Percentiles rank a stretch among this genome's conserved stretches.
Conservation (phyloP, 768 basidiomycete genomes). For the Tephrocybe sp. region DNA sequence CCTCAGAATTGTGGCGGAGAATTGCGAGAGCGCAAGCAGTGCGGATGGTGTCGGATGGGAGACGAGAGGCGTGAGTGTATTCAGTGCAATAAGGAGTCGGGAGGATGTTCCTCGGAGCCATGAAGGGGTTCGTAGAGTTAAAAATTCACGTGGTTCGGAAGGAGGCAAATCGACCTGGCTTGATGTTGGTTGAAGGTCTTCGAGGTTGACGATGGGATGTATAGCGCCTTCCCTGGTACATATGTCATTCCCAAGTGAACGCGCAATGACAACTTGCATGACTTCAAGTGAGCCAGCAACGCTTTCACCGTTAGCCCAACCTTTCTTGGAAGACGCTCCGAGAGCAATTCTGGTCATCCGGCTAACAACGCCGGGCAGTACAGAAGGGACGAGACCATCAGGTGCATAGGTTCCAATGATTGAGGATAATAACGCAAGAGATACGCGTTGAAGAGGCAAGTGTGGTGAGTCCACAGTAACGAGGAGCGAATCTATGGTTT, state of each 20-base stretch:
- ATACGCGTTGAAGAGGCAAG: conserved; percentile 59
- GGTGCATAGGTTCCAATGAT: conserved; percentile 61
- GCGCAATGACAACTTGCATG: conserved; percentile 53
- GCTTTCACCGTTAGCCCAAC: conserved; percentile 73
- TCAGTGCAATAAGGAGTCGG: conserved; percentile 82
- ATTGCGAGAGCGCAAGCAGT: conserved; percentile 51
- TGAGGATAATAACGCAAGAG: conserved; percentile 56
- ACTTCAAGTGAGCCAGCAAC: conserved; percentile 59
- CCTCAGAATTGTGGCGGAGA: conserved; percentile 56
- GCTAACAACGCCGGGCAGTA: conserved; percentile 86
- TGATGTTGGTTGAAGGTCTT: conserved; percentile 50
- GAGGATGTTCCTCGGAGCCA: conserved; percentile 85
- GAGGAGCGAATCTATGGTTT: conserved; percentile 77
- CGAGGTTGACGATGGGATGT: conserved; percentile 53
- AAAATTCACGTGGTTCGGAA: conserved; percentile 34
- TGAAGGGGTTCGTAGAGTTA: conserved; percentile 60
- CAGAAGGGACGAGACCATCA: conserved; percentile 53
- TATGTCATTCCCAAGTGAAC: conserved; percentile 65
- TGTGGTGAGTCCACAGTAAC: conserved; percentile 54
- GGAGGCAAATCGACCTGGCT: conserved; percentile 19
- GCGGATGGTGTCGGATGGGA: conserved; percentile 72
- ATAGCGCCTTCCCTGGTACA: conserved; percentile 65
- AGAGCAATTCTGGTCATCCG: conserved; percentile 71
- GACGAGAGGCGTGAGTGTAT: conserved; percentile 68
- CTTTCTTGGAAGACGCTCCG: conserved; percentile 50